phyloP scores from a whole-genome alignment of 2,329 filamentous ascomycete species.

The Fusarium tuaranense region DNA sequence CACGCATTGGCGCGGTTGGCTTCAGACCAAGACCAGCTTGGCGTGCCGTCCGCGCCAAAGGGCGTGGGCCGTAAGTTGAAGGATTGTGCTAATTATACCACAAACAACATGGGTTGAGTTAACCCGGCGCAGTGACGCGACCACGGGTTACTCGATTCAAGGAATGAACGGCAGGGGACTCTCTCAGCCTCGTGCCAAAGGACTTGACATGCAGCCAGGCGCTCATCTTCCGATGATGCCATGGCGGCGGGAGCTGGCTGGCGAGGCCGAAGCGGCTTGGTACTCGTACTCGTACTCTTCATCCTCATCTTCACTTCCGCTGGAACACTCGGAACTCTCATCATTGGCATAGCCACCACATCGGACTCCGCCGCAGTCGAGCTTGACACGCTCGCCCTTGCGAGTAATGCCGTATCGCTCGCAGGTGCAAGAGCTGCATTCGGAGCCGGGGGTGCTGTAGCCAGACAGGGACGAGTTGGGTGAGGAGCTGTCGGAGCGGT shows the following conservation, averaged over 20 bases:
- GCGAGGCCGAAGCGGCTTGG: constrained; percentile 56
- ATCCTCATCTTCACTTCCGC: constrained; percentile 74
- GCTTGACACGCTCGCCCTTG: constrained; percentile 91
- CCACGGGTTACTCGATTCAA: constrained; percentile 44
- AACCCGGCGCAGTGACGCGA: constrained; percentile 45
- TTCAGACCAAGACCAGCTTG: constrained; percentile 60
- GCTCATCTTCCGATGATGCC: constrained; percentile 65
- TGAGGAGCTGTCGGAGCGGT: constrained; percentile 79
- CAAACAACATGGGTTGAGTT: constrained; percentile 45
- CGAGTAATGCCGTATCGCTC: constrained; percentile 97
- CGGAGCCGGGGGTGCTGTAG: constrained; percentile 83
- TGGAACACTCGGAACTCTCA: constrained; percentile 73
- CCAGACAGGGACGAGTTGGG: constrained; percentile 80
- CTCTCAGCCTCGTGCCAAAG: constrained; percentile 41
- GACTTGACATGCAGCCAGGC: constrained; percentile 36
- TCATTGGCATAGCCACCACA: constrained; percentile 84
- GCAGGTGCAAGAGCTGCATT: constrained; percentile 86
- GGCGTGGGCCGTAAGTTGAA: constrained; percentile 44
- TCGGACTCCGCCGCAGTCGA: constrained; percentile 91
- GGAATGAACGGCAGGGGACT: constrained; percentile 51
- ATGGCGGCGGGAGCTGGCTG: constrained; percentile 70
- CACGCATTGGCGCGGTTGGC: constrained; percentile 39
- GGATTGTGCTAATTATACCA: constrained; percentile 46
- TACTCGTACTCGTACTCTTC: constrained; percentile 61
- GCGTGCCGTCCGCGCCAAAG: constrained; percentile 47